Conservation (phyloP, 768 basidiomycete genomes). For the Filobasidium floriforme region DNA sequence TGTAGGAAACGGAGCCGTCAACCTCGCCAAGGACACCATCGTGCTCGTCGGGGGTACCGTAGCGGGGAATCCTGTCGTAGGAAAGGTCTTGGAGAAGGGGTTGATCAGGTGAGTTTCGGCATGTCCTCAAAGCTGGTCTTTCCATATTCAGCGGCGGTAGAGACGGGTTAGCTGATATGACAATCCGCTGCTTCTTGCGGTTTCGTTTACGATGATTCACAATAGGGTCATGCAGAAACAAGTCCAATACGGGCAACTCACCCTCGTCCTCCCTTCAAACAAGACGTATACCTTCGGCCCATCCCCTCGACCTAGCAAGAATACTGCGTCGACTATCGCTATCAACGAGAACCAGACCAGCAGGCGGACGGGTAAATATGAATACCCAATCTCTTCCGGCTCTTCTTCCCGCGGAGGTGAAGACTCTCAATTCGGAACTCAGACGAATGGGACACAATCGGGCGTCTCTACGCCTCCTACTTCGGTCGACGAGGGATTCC, state of each 20-base stretch:
- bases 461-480: conserved; percentile 5
- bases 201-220: neutral
- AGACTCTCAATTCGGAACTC: too few species aligned
- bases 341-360: too few species aligned
- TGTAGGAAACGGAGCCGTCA: neutral
- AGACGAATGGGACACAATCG: neutral
- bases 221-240: conserved; percentile 12
- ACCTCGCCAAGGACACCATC: neutral
- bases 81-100: neutral
- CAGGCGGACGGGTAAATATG: neutral
- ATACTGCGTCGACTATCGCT: too few species aligned
- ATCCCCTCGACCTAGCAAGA: neutral
- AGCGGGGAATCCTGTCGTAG: neutral
- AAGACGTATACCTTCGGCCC: conserved; percentile 8
- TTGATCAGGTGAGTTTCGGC: neutral
- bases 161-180: neutral
- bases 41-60: neutral
- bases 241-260: conserved; percentile 13
- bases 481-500: neutral
- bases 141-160: neutral
- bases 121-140: neutral
- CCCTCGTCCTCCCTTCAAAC: conserved; percentile 9
- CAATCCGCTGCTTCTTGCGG: neutral
- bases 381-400: neutral
- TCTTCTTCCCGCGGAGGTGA: too few species aligned